Conservation (phyloP, 2,329 filamentous ascomycete genomes). For the Aspergillus vadensis region DNA sequence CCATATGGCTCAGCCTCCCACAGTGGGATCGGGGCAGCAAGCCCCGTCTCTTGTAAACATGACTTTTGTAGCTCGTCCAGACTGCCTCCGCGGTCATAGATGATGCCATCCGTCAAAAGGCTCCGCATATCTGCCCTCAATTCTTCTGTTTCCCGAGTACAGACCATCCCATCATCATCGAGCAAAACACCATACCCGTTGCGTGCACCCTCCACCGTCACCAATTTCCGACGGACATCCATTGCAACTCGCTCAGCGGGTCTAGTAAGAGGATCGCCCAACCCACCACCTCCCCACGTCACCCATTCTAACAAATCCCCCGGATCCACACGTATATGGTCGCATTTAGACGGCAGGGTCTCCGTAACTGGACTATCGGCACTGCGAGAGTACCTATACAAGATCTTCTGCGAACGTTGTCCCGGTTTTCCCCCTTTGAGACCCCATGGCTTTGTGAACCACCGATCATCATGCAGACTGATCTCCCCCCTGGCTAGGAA, state of each 20-base stretch:
- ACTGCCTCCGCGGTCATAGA: slow-evolving; percentile 49
- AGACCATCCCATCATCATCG: slow-evolving; percentile 39
- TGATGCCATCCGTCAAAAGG: slow-evolving; percentile 4
- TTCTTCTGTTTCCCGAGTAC: slow-evolving; percentile 37
- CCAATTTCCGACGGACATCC: slow-evolving; percentile 50
- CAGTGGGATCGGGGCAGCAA: slow-evolving; percentile 45
- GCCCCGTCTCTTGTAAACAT: slow-evolving; percentile 47
- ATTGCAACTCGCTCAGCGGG: slow-evolving; percentile 48
- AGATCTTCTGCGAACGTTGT: slow-evolving; percentile 44
- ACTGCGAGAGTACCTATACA: slow-evolving; percentile 46
- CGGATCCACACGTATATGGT: slow-evolving; percentile 49
- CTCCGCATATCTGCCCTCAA: slow-evolving; percentile 38
- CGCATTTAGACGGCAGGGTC: slow-evolving; percentile 50
- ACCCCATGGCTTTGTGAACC: slow-evolving; percentile 55
- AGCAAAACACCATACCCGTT: slow-evolving; percentile 52
- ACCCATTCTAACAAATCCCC: slow-evolving; percentile 54
- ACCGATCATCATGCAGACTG: slow-evolving; percentile 53
- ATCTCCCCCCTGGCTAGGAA: slow-evolving; percentile 51
- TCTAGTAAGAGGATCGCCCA: slow-evolving; percentile 51
- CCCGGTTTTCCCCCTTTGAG: slow-evolving; percentile 52
- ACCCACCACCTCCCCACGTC: slow-evolving; percentile 54
- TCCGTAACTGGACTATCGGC: slow-evolving; percentile 34
- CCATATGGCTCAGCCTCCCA: slow-evolving; percentile 51
- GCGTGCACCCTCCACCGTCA: slow-evolving; percentile 46
- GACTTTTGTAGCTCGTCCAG: slow-evolving; percentile 41